These are phyloP conservation scores for Daldinia grandis DNA, from an alignment of 495 filamentous ascomycete genomes.

Conservation along the genomic window DNA sequence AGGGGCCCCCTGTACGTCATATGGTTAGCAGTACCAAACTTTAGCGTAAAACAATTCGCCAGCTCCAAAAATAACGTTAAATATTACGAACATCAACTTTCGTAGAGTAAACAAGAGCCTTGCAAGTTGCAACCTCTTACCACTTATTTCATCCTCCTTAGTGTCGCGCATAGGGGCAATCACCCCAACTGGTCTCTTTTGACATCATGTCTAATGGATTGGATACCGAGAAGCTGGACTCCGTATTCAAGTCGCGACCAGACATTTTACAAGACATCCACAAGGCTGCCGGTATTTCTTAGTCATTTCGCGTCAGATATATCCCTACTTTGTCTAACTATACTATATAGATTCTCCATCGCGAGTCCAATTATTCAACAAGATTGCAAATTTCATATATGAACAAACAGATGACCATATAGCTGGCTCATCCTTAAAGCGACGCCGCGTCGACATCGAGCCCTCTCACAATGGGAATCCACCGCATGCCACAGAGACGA, in stretches of 20 bases:
- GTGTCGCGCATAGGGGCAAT: constrained; percentile 8
- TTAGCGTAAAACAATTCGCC: constrained; percentile 18
- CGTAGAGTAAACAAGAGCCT: neutral
- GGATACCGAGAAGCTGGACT: constrained; percentile 51
- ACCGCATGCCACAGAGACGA: constrained; percentile 37
- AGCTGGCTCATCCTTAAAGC: constrained; percentile 56
- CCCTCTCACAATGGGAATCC: constrained; percentile 40
- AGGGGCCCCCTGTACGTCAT: constrained; percentile 35
- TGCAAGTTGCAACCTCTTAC: neutral
- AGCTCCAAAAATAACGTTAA: constrained; percentile 3
- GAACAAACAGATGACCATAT: constrained; percentile 46
- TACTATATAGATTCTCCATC: constrained; percentile 50
- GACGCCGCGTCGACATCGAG: constrained; percentile 59
- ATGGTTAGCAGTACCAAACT: constrained; percentile 12
- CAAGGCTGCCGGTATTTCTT: constrained; percentile 54
- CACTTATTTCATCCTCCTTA: neutral
- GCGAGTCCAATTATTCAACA: constrained; percentile 61
- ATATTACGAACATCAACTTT: neutral
- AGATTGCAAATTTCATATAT: constrained; percentile 60
- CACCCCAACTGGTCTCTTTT: neutral
- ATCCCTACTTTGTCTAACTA: constrained; percentile 24
- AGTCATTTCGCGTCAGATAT: neutral
- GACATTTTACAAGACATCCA: constrained; percentile 56
- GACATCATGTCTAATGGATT: constrained; percentile 52
- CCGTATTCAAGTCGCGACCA: constrained; percentile 55